Conservation (phyloP, 306 rosid species). For the Malus orientalis region DNA sequence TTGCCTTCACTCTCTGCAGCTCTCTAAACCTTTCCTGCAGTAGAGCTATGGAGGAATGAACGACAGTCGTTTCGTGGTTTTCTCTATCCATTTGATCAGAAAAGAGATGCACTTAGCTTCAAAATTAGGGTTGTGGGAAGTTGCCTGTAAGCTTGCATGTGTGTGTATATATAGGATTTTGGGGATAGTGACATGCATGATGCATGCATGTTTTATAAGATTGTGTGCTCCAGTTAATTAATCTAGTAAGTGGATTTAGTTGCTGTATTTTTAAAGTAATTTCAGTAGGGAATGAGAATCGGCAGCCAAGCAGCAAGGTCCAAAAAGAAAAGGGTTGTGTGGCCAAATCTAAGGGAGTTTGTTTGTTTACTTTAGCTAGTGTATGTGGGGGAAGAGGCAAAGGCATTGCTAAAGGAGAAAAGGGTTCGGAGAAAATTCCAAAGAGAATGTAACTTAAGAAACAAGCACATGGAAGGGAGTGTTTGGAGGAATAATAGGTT, state of each 20-base stretch:
- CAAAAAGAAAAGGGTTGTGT: slow-evolving; percentile 58
- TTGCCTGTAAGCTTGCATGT: too few relatives aligned
- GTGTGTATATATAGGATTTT: neutral
- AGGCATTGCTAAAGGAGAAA: slow-evolving; percentile 40
- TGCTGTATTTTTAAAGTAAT: slow-evolving; percentile 33
- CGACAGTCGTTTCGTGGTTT: slow-evolving; percentile 20
- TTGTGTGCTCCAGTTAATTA: neutral
- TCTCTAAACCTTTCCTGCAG: slow-evolving; percentile 83
- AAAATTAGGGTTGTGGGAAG: too few relatives aligned
- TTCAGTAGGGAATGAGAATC: slow-evolving; percentile 47
- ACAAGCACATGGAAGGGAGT: slow-evolving; percentile 72
- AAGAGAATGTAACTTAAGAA: slow-evolving; percentile 53
- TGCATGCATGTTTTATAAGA: slow-evolving; percentile 6
- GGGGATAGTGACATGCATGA: neutral
- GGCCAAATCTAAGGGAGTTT: slow-evolving; percentile 53
- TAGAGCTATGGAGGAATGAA: slow-evolving; percentile 71
- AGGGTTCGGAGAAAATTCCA: slow-evolving; percentile 43
- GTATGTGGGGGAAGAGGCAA: slow-evolving; percentile 12
- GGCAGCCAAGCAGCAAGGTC: slow-evolving; percentile 45
- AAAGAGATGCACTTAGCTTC: neutral
- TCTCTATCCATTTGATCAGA: slow-evolving; percentile 42
- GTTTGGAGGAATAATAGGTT: slow-evolving; percentile 63
- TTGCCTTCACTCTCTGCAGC: slow-evolving; percentile 71
- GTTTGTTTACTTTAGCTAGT: neutral
- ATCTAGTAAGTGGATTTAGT: slow-evolving; percentile 2